Percentiles rank a stretch among this genome's conserved stretches.
Conservation (phyloP, 2,329 filamentous ascomycete species). For the Exophiala dermatitidis region DNA sequence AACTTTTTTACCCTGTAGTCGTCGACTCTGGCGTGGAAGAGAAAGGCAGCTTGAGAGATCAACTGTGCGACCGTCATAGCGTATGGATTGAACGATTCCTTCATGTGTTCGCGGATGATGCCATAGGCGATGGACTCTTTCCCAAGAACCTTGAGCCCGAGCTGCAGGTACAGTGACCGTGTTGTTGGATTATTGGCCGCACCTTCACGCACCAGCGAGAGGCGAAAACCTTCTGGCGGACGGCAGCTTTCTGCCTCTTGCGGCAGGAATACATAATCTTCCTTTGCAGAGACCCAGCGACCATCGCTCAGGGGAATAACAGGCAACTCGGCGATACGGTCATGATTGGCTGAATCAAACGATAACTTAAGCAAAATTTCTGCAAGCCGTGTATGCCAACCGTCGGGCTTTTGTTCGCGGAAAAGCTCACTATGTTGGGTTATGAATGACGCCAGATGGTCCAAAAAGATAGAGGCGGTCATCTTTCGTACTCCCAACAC, state of each 20-base stretch:
- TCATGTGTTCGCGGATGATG: background rate
- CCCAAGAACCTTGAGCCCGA: slow-evolving; percentile 3
- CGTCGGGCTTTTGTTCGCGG: background rate
- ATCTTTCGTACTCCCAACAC: slow-evolving; percentile 2
- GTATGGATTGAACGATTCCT: slow-evolving; percentile 1
- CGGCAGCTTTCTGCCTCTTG: slow-evolving; percentile 3
- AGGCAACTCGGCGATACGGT: slow-evolving; percentile 2
- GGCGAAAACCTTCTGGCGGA: background rate
- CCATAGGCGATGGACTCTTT: background rate
- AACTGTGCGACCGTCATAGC: background rate
- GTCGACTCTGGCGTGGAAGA: slow-evolving; percentile 2
- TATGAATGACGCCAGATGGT: background rate
- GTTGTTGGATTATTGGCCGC: slow-evolving; percentile 3
- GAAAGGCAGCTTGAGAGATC: slow-evolving; percentile 2
- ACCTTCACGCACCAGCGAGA: slow-evolving; percentile 2
- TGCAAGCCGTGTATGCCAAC: slow-evolving; percentile 5
- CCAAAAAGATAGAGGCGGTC: slow-evolving; percentile 4
- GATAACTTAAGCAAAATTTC: slow-evolving; percentile 4
- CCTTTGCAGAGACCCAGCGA: slow-evolving; percentile 3
- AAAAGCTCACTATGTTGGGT: background rate
- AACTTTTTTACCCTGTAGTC: slow-evolving; percentile 2
- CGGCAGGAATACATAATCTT: background rate
- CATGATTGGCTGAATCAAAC: background rate
- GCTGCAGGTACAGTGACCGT: slow-evolving; percentile 4
- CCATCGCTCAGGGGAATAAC: slow-evolving; percentile 7